Evolutionary conservation across 306 rosid species (phyloP).

Genomic region (Myrica gale): DNA sequence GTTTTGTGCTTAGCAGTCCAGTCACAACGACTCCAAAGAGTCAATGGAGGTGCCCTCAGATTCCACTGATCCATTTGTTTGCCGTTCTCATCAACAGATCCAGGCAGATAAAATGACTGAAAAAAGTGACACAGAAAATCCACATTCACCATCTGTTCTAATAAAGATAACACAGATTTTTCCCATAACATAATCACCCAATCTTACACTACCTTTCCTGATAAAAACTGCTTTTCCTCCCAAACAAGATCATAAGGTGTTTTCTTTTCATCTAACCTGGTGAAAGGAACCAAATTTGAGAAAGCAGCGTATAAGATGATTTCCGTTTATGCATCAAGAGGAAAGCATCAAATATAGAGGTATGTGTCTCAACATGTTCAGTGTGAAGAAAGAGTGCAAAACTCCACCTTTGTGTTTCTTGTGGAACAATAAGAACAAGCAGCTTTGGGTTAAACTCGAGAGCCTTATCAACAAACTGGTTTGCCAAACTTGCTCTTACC

Average conservation of each 20-base stretch:
- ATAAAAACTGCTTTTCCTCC: constrained; percentile 62
- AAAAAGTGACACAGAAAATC: constrained; percentile 23
- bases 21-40: constrained; percentile 75
- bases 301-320: constrained; percentile 9
- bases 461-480: constrained; percentile 78
- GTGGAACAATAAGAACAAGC: constrained; percentile 77
- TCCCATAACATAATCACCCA: neutral
- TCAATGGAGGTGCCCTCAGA: constrained; percentile 60
- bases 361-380: neutral
- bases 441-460: constrained; percentile 79
- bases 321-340: neutral
- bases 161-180: constrained; percentile 14
- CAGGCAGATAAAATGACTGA: constrained; percentile 92
- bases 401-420: constrained; percentile 65
- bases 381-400: constrained; percentile 1
- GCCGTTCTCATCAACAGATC: constrained; percentile 62
- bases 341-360: constrained; percentile 1
- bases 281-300: constrained; percentile 27
- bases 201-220: constrained; percentile 65
- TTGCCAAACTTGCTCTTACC: constrained; percentile 66
- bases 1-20: constrained; percentile 49
- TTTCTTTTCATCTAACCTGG: constrained; percentile 58
- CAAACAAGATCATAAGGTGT: constrained; percentile 73
- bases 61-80: constrained; percentile 78
- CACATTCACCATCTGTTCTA: constrained; percentile 14